Evolutionary conservation across 2,329 filamentous ascomycete genomes (phyloP).

Genomic region (Pestalotiopsis sp.): DNA sequence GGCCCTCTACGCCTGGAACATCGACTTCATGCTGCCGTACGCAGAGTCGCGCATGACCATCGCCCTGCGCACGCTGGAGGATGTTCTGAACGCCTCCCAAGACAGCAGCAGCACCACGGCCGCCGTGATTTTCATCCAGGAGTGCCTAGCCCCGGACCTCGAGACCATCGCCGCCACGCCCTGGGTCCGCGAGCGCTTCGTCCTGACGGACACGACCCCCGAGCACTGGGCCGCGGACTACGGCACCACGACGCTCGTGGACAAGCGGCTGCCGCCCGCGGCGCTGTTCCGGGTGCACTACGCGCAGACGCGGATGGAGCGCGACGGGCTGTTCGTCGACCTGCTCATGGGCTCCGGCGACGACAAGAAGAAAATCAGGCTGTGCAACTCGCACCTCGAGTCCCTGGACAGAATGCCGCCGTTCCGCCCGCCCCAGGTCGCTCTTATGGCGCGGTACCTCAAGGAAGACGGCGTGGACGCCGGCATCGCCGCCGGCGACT

Average conservation of each 20-base stretch:
- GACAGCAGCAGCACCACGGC: constrained; percentile 24
- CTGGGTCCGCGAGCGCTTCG: constrained; percentile 50
- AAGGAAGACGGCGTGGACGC: constrained; percentile 33
- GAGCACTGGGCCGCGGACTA: constrained; percentile 47
- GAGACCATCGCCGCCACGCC: constrained; percentile 38
- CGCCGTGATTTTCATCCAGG: constrained; percentile 51
- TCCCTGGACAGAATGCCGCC: constrained; percentile 27
- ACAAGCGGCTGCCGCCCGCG: constrained; percentile 41
- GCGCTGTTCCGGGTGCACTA: constrained; percentile 52
- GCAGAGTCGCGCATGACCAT: constrained; percentile 26
- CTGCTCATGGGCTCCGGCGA: constrained; percentile 25
- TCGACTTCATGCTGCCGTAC: constrained; percentile 35
- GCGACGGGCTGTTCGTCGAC: constrained; percentile 57
- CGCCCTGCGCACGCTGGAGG: constrained; percentile 26
- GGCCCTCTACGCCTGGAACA: constrained; percentile 33
- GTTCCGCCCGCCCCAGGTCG: constrained; percentile 27
- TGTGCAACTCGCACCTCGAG: constrained; percentile 33
- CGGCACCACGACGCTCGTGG: constrained; percentile 54
- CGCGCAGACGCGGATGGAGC: constrained; percentile 43
- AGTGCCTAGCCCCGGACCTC: constrained; percentile 49
- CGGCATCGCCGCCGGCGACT: constrained; percentile 52
- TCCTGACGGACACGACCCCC: constrained; percentile 45
- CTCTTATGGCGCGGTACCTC: constrained; percentile 23
- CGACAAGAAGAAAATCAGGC: constrained; percentile 18
- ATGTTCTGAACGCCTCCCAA: not conserved